Conservation (phyloP, 1,284 basidiomycete species). For the Irpex rosettiformis region DNA sequence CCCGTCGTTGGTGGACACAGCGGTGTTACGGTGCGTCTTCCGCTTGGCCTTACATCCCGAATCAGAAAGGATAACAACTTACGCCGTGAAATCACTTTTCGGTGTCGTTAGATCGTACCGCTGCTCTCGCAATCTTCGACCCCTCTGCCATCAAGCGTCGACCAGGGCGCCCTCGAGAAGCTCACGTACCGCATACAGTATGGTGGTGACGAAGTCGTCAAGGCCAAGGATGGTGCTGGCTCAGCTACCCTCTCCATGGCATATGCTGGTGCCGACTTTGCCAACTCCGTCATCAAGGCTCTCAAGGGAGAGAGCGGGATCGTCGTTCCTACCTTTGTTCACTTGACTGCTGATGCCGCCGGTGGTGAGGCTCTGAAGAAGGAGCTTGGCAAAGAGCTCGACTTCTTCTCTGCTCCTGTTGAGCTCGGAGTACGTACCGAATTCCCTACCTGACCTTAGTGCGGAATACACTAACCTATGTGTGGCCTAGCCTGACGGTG, state of each 20-base stretch:
- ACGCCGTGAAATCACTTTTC: constrained; percentile 13
- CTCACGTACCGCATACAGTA: constrained; percentile 72
- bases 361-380: constrained; percentile 62
- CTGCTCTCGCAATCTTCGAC: constrained; percentile 90
- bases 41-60: background rate
- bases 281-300: constrained; percentile 79
- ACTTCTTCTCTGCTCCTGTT: constrained; percentile 83
- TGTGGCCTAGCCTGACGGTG: constrained; percentile 62
- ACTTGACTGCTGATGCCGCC: constrained; percentile 72
- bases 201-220: constrained; percentile 79
- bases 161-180: constrained; percentile 49
- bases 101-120: constrained; percentile 82
- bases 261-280: constrained; percentile 77
- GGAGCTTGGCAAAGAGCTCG: constrained; percentile 65
- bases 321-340: constrained; percentile 82
- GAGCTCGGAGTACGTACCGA: constrained; percentile 74
- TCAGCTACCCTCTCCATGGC: constrained; percentile 80
- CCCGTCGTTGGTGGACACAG: constrained; percentile 97
- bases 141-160: constrained; percentile 54
- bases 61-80: background rate
- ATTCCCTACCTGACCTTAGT: constrained; percentile 16
- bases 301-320: constrained; percentile 87
- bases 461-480: constrained; percentile 5
- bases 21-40: constrained; percentile 73
- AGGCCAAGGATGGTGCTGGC: constrained; percentile 78